A percentile compares a stretch with the other conserved stretches of the same genome.
phyloP scores from a whole-genome alignment of 257 asterid species.

The Solanum bulbocastanum region DNA sequence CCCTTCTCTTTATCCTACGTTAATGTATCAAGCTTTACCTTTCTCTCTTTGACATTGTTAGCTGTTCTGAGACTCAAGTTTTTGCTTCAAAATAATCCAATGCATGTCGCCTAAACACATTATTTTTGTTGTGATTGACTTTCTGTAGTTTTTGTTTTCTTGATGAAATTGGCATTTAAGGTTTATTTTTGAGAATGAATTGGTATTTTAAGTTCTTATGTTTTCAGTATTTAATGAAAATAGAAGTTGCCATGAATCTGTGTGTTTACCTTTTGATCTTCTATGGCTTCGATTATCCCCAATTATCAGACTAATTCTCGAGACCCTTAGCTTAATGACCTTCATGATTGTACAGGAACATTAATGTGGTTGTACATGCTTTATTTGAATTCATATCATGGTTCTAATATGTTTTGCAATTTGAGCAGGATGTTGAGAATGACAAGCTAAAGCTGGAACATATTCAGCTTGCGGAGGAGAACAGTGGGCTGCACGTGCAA shows the following conservation, averaged over 20 bases:
- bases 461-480: slow-evolving; percentile 68
- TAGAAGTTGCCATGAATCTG: background rate
- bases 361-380: background rate
- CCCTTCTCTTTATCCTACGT: background rate
- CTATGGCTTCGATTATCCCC: background rate
- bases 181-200: background rate
- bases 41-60: background rate
- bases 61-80: background rate
- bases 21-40: background rate
- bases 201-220: background rate
- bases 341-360: background rate
- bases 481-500: slow-evolving; percentile 75
- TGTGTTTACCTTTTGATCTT: background rate
- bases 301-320: background rate
- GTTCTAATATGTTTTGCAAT: background rate
- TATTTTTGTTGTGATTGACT: background rate
- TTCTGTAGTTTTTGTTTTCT: background rate
- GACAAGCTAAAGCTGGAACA: slow-evolving; percentile 75
- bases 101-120: background rate
- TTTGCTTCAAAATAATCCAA: background rate
- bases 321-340: background rate
- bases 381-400: background rate
- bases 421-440: slow-evolving; percentile 71
- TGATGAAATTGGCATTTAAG: background rate
- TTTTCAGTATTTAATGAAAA: background rate